Evolutionary conservation across 345 rosid genomes (phyloP).

Genomic region (Mangifera indica): DNA sequence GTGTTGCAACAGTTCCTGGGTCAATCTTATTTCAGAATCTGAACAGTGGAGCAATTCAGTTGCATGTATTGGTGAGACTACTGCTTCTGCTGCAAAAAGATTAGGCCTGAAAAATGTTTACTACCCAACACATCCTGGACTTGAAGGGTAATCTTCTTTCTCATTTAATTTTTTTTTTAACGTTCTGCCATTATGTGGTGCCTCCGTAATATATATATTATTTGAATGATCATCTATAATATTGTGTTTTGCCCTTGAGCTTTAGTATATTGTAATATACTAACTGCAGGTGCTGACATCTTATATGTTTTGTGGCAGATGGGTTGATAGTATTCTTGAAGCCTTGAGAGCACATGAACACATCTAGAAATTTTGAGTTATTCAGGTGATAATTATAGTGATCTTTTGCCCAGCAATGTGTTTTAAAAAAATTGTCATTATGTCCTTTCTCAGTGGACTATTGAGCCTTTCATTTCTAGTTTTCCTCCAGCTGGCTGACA

Average conservation of each 20-base stretch:
- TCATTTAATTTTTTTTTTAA: too few species aligned
- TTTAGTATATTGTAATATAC: neutral
- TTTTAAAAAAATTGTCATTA: neutral
- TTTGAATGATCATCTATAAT: neutral
- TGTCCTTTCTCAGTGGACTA: neutral
- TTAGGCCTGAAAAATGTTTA: conserved; percentile 70
- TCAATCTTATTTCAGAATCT: conserved; percentile 52
- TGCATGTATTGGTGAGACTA: conserved; percentile 96
- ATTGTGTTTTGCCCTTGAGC: neutral
- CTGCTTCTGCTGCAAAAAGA: conserved; percentile 78
- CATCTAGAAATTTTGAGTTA: conserved; percentile 18
- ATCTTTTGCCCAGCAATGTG: neutral
- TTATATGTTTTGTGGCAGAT: conserved; percentile 44
- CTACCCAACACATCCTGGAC: conserved; percentile 75
- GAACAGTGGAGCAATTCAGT: conserved; percentile 59
- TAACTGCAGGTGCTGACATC: neutral
- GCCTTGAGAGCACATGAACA: conserved; percentile 51
- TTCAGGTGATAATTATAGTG: neutral
- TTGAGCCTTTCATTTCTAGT: conserved; percentile 3
- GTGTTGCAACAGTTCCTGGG: conserved; percentile 68
- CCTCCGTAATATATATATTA: neutral
- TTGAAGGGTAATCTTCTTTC: conserved; percentile 69
- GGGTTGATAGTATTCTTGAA: conserved; percentile 79
- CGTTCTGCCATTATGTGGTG: too few species aligned
- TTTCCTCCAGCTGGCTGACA: conserved; percentile 5